Percentiles rank a stretch among this genome's conserved stretches.
These are phyloP conservation scores for Linnemannia zychae DNA, from an alignment of 192 early-diverging fungal species.

Conservation along the genomic window DNA sequence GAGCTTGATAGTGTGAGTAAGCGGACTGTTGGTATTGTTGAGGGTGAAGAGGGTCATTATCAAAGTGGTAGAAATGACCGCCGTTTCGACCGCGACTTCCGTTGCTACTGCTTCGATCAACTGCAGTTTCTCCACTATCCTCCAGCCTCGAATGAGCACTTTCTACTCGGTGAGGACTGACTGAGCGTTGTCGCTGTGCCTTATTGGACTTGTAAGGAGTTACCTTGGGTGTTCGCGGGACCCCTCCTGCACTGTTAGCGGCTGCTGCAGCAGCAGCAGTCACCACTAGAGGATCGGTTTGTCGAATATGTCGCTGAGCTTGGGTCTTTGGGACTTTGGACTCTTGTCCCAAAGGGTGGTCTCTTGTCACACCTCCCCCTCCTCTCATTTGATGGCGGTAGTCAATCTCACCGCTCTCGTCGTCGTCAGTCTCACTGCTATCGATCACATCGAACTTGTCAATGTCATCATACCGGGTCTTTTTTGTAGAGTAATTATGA, in stretches of 20 bases:
- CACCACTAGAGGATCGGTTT: not conserved
- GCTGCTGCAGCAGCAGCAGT: not conserved
- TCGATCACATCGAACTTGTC: not conserved
- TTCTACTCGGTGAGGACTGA: not conserved
- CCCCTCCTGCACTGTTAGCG: not conserved
- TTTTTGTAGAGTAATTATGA: not conserved
- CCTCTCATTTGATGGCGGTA: not conserved
- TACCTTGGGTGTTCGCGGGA: not conserved
- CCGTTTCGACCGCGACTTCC: not conserved
- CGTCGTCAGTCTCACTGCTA: not conserved
- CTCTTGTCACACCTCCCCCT: not conserved
- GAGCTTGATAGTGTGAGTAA: not conserved
- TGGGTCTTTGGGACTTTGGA: not conserved
- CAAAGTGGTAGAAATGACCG: not conserved
- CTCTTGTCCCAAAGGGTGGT: not conserved
- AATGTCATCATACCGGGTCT: not conserved
- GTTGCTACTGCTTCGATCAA: not conserved
- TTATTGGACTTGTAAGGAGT: not conserved
- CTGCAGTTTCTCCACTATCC: not conserved
- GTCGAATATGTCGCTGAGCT: conserved; percentile 9
- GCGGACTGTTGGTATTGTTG: not conserved
- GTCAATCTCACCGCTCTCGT: not conserved
- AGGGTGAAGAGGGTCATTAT: not conserved
- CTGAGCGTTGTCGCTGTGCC: not conserved
- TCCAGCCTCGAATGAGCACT: not conserved